phyloP scores from a whole-genome alignment of 192 early-diverging fungal genomes.

The Dissophora globulifera region DNA sequence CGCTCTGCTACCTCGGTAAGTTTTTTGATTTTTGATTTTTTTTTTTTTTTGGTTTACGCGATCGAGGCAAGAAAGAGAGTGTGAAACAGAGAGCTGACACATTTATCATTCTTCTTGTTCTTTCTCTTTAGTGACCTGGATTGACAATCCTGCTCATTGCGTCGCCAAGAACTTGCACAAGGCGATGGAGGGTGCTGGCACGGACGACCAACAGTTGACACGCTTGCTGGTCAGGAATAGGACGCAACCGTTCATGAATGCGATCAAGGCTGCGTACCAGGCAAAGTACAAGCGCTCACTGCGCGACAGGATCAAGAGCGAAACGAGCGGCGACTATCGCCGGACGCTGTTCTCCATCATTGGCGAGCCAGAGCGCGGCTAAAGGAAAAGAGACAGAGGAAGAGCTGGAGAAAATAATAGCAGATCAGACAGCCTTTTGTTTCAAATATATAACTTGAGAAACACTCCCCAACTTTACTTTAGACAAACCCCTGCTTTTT shows the following conservation, averaged over 20 bases:
- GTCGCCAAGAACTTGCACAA: slow-evolving; percentile 51
- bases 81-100: not conserved
- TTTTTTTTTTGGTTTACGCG: not conserved
- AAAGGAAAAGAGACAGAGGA: too few relatives aligned
- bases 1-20: slow-evolving; percentile 45
- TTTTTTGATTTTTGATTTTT: not conserved
- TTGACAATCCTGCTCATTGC: slow-evolving; percentile 34
- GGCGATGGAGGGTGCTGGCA: slow-evolving; percentile 39
- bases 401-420: too few relatives aligned
- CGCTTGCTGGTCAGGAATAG: slow-evolving; percentile 46
- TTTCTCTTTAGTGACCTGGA: slow-evolving; percentile 30
- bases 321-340: slow-evolving; percentile 44
- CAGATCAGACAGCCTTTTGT: too few relatives aligned
- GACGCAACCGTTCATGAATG: slow-evolving; percentile 41
- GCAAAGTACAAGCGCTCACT: slow-evolving; percentile 32
- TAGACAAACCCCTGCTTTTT: too few relatives aligned
- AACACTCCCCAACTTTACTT: too few relatives aligned
- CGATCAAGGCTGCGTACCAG: slow-evolving; percentile 31
- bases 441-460: too few relatives aligned
- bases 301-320: slow-evolving; percentile 48
- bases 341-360: slow-evolving; percentile 20
- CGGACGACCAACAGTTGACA: slow-evolving; percentile 32
- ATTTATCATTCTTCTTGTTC: not conserved
- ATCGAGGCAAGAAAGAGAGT: too few relatives aligned
- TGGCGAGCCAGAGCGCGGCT: slow-evolving; percentile 30